Evolutionary conservation across 805 yeast genomes (phyloP).

Genomic region (Myxozyma vanderwaltii): DNA sequence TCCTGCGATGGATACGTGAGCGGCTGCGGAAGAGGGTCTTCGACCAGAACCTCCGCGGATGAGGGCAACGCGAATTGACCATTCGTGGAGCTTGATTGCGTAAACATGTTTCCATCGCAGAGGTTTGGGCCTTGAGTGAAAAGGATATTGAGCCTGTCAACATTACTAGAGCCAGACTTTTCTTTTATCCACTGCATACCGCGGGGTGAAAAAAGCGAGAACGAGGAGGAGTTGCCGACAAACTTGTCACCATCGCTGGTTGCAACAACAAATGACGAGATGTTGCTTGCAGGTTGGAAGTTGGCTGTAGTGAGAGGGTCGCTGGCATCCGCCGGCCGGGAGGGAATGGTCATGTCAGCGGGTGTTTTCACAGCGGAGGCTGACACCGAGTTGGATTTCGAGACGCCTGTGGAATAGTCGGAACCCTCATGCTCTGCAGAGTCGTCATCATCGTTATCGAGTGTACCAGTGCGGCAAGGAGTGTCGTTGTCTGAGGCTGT

Average conservation of each 20-base stretch:
- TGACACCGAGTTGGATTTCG: neutral
- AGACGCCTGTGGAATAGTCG: too few relatives aligned
- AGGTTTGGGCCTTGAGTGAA: neutral
- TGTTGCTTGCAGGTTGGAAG: neutral
- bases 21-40: neutral
- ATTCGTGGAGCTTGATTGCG: too few relatives aligned
- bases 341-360: neutral
- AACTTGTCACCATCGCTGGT: conserved; percentile 18
- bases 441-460: neutral
- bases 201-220: conserved; percentile 30
- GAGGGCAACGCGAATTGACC: neutral
- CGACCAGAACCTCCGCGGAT: neutral
- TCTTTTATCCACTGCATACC: conserved; percentile 35
- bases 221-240: conserved; percentile 30
- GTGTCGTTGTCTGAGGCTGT: neutral
- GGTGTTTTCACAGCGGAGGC: neutral
- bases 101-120: too few relatives aligned
- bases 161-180: conserved; percentile 24
- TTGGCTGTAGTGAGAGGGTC: neutral
- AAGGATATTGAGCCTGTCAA: conserved; percentile 6
- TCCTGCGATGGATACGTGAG: neutral
- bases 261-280: neutral
- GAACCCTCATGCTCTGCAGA: neutral
- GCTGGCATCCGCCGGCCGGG: neutral
- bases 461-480: neutral